Percentiles rank a stretch among this genome's conserved stretches.
phyloP scores from a whole-genome alignment of 179 eudicot species.

The Vitellaria paradoxa region DNA sequence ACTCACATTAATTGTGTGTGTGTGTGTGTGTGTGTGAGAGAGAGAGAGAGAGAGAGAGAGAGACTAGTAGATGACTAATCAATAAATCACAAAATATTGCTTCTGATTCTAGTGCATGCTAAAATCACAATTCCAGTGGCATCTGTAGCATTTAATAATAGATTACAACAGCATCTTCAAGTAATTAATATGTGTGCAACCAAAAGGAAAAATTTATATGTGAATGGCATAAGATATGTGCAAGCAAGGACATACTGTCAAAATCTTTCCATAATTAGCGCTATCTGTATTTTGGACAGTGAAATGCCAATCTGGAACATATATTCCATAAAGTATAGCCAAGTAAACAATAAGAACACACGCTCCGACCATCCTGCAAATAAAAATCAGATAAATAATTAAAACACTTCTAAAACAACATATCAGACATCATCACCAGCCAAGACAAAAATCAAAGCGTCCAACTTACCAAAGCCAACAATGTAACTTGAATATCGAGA shows the following conservation, averaged over 20 bases:
- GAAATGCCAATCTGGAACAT: slow-evolving; percentile 91
- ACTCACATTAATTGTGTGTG: neutral
- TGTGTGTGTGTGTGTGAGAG: neutral
- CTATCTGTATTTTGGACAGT: slow-evolving; percentile 44
- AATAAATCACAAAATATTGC: neutral
- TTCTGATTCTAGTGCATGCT: neutral
- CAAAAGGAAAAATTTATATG: neutral
- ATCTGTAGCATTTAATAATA: neutral
- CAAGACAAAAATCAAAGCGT: neutral
- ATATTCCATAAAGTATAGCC: slow-evolving; percentile 61
- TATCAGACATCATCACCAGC: neutral
- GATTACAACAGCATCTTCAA: neutral
- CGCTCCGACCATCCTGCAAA: slow-evolving; percentile 65
- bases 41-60: neutral
- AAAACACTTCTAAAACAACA: neutral
- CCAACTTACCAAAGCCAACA: slow-evolving; percentile 64
- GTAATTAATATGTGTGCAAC: neutral
- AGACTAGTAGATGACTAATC: neutral
- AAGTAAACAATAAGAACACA: slow-evolving; percentile 60
- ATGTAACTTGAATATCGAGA: slow-evolving; percentile 58
- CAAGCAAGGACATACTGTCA: slow-evolving; percentile 46
- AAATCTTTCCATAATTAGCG: slow-evolving; percentile 59
- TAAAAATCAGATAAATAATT: neutral
- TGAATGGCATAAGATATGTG: neutral
- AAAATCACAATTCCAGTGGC: neutral